Base-by-base conservation (phyloP, 2,329 filamentous ascomycete genomes). In the Amphichorda felina region DNA sequence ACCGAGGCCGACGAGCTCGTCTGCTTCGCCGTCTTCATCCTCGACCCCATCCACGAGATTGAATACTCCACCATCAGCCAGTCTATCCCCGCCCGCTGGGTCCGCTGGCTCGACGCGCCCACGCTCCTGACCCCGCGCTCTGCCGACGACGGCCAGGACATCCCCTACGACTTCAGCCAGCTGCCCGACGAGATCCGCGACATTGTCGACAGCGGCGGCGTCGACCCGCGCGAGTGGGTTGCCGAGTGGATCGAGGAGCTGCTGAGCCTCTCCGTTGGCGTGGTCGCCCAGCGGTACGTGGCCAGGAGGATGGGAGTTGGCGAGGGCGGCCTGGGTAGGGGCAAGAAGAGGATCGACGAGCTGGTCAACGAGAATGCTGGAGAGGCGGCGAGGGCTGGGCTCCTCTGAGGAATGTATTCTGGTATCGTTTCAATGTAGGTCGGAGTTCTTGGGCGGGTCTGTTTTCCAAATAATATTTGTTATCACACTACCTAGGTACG, bases 181-280 rank as follows among this genome's bases (percentile, higher is more conserved):
- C 28, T 64, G n/a, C 89, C 91, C 0, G 81, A 85, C 19, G 86
- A 88, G 50, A 95, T 98, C 48, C 70, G 74, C 16, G 83, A 89
- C 45, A 94, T 96, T 43, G 75, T 98, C 28, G 75, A 77, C 49
- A 61, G 62, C 30, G 76, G 75, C 8, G 75, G 73, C 32, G 85
- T 96, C 2, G 91, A 98, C 51, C 91, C 91, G 1, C 72, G 91
- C 39, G 91, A 98, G 57, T 98, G 91, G 91, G 84, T 94, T 26
- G 82, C 88, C 3, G 91, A 96, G 58, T 98, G 91, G 91, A 72
- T 98, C 32, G 89, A 96, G 61, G 89, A 96, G 61, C 64, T 79
- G 0, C 68, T 98, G 22, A 76, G 68, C 28, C 64, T 96, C 33
- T 74, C 78, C 4, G 74, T 93, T 1, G 89, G 91, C 14, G 66